phyloP scores from a whole-genome alignment of 2,329 filamentous ascomycete species.

The Teratosphaeriaceae sp. region DNA sequence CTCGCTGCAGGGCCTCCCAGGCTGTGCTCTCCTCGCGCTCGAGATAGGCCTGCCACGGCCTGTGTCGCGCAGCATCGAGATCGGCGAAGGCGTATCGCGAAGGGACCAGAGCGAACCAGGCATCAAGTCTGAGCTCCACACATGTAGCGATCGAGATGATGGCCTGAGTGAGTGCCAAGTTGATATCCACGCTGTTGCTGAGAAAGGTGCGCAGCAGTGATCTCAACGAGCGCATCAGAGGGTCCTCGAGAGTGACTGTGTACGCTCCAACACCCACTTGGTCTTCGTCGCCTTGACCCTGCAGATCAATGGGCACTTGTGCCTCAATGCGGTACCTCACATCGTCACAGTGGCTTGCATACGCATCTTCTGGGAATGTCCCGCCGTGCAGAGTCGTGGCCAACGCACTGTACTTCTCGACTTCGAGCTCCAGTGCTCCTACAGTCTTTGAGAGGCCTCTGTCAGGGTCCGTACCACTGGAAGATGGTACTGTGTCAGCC shows the following conservation, averaged over 20 bases:
- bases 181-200: conserved; percentile 84
- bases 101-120: conserved; percentile 66
- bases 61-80: conserved; percentile 1
- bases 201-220: conserved; percentile 71
- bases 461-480: not conserved
- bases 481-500: not conserved
- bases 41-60: conserved; percentile 24
- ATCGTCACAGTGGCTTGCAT: conserved; percentile 66
- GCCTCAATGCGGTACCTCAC: conserved; percentile 36
- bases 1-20: conserved; percentile 22
- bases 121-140: conserved; percentile 75
- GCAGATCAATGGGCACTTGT: conserved; percentile 16
- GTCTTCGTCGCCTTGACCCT: conserved; percentile 4
- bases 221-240: conserved; percentile 47
- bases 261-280: conserved; percentile 8
- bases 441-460: conserved; percentile 56
- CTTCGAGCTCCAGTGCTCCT: conserved; percentile 68
- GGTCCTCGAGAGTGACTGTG: conserved; percentile 46
- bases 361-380: conserved; percentile 63
- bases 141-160: conserved; percentile 78
- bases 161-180: conserved; percentile 77
- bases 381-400: conserved; percentile 59
- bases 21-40: conserved; percentile 29
- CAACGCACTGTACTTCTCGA: conserved; percentile 63
- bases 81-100: conserved; percentile 10